phyloP scores from a whole-genome alignment of 352 stramenopile species.

The Pythium monospermum region DNA sequence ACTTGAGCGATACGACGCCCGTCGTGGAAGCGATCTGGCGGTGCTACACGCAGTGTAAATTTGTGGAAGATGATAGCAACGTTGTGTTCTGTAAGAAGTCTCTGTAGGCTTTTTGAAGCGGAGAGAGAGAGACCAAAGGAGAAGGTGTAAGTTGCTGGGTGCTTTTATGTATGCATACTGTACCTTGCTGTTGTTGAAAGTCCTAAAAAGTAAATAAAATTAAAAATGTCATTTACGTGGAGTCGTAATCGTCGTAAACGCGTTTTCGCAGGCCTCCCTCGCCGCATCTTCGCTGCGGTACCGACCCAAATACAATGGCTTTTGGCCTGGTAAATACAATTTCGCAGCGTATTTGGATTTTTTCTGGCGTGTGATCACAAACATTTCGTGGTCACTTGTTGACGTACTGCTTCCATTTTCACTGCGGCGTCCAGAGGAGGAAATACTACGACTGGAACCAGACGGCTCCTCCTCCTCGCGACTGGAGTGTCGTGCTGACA shows the following conservation, averaged over 20 bases:
- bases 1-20: too few relatives aligned
- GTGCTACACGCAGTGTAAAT: too few relatives aligned
- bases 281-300: constrained; percentile 64
- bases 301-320: constrained; percentile 60
- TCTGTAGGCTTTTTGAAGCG: too few relatives aligned
- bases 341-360: constrained; percentile 58
- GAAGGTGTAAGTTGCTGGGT: too few relatives aligned
- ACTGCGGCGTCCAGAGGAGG: constrained; percentile 14
- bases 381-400: constrained; percentile 25
- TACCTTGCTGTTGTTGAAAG: too few relatives aligned
- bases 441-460: constrained; percentile 1
- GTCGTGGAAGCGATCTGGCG: too few relatives aligned
- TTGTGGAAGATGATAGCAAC: too few relatives aligned
- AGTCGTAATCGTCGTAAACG: constrained; percentile 47
- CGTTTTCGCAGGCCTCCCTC: constrained; percentile 51
- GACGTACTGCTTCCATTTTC: constrained; percentile 8
- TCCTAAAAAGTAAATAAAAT: too few relatives aligned
- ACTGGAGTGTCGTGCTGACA: constrained; percentile 6
- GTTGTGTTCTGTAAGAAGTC: too few relatives aligned
- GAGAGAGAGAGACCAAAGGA: too few relatives aligned
- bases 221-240: constrained; percentile 35
- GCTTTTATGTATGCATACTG: too few relatives aligned
- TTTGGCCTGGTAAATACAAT: constrained; percentile 52
- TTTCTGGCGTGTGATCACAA: constrained; percentile 50
- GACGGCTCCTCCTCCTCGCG: constrained; percentile 15